Conservation (phyloP, 371 early-diverging fungal genomes). For the Conidiobolus incongruus region DNA sequence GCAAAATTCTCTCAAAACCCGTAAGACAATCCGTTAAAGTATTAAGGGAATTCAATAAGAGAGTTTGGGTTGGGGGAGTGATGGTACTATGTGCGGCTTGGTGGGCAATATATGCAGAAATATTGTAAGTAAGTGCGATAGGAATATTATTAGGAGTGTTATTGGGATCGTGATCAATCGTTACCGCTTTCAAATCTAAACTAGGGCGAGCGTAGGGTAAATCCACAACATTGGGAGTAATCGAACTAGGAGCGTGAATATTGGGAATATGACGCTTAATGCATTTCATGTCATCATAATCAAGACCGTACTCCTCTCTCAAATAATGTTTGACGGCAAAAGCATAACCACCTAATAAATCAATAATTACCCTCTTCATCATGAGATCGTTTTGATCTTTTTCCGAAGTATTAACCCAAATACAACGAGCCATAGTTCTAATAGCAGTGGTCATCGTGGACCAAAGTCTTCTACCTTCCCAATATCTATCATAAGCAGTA, state of each 20-base stretch:
- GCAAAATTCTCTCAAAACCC: slow-evolving; percentile 48
- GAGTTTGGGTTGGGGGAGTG: slow-evolving; percentile 10
- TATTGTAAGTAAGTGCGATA: slow-evolving; percentile 16
- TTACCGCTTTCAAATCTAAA: slow-evolving; percentile 10
- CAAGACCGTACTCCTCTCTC: slow-evolving; percentile 25
- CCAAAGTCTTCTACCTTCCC: slow-evolving; percentile 59
- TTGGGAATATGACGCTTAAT: neutral
- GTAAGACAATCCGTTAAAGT: slow-evolving; percentile 17
- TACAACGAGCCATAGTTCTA: slow-evolving; percentile 18
- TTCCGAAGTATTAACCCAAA: slow-evolving; percentile 20
- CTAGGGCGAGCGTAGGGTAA: slow-evolving; percentile 5
- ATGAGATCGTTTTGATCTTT: slow-evolving; percentile 12
- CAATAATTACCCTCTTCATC: slow-evolving; percentile 32
- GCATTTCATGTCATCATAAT: slow-evolving; percentile 12
- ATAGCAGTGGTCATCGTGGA: slow-evolving; percentile 21
- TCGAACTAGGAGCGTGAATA: slow-evolving; percentile 3
- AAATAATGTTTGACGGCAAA: slow-evolving; percentile 47
- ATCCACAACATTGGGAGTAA: slow-evolving; percentile 7
- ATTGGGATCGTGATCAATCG: no score
- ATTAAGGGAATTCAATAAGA: slow-evolving; percentile 12
- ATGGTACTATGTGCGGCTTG: slow-evolving; percentile 8
- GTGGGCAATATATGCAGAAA: slow-evolving; percentile 14
- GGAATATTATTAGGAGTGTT: no score
- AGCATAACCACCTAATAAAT: slow-evolving; percentile 40
- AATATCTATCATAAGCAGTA: slow-evolving; percentile 31